Evolutionary conservation across 2,329 filamentous ascomycete species (phyloP).

Genomic region (Ophiostoma novo-ulmi): DNA sequence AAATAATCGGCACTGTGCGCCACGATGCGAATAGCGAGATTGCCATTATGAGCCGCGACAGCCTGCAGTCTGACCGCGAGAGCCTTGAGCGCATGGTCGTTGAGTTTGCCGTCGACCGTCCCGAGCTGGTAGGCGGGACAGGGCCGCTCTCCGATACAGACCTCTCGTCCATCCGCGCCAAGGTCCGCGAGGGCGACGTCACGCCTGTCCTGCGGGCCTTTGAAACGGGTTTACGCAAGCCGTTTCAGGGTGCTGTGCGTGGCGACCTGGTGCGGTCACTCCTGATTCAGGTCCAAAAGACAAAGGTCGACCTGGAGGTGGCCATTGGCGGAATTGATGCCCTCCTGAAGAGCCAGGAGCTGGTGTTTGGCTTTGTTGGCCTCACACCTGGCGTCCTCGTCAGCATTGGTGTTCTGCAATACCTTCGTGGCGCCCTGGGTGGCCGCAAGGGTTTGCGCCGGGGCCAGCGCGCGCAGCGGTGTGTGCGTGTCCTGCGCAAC

Average conservation of each 20-base stretch:
- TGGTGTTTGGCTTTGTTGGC: constrained; percentile 96
- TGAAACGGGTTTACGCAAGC: constrained; percentile 77
- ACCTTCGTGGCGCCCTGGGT: constrained; percentile 64
- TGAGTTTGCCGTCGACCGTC: constrained; percentile 84
- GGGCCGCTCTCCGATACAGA: constrained; percentile 60
- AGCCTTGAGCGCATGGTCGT: constrained; percentile 97
- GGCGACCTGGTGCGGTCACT: constrained; percentile 87
- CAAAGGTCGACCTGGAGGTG: constrained; percentile 95
- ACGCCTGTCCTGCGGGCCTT: constrained; percentile 88
- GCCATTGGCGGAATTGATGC: constrained; percentile 94
- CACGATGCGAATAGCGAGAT: constrained; percentile 92
- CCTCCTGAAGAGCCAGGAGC: constrained; percentile 88
- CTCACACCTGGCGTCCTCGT: constrained; percentile 91
- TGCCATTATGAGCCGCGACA: constrained; percentile 92
- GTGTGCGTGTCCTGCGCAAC: constrained; percentile 75
- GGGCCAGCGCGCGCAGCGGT: constrained; percentile 61
- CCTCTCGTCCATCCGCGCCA: constrained; percentile 67
- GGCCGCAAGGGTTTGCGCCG: constrained; percentile 63
- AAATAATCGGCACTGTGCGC: constrained; percentile 83
- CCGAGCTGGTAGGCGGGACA: constrained; percentile 51
- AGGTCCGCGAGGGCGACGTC: constrained; percentile 85
- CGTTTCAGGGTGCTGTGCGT: constrained; percentile 73
- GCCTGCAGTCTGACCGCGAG: constrained; percentile 80
- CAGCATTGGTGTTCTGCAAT: constrained; percentile 66
- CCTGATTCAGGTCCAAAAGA: constrained; percentile 96